Base-by-base conservation (phyloP, 2,329 filamentous ascomycete species). In the Trichoderma polysporum region DNA sequence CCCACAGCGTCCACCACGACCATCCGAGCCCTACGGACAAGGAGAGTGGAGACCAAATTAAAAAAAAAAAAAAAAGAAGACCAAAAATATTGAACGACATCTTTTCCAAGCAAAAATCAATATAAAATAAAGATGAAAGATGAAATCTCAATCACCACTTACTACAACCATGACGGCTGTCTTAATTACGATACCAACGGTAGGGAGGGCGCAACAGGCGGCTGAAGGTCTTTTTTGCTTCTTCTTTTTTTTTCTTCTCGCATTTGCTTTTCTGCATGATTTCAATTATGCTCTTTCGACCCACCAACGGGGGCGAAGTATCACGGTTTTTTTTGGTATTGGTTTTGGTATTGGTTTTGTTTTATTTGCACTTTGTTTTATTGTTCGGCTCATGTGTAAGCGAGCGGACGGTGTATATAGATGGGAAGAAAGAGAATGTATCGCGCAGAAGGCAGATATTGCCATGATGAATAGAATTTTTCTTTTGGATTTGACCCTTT, bases 161-260 rank as follows among this genome's bases (percentile, higher is more conserved):
- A 66, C 33, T 37, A 41, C 47, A 53, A 65, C 54, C 52, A 65
- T 58, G 53, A 65, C 53, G 62, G 53, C 50, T 58, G 63, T 66
- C 53, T 66, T 66, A 59, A 25, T 66, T 29, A 66, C 63, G 63
- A 66, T 66, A 66, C 63, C 54, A 66, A 66, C 56, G 63, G 63
- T 66, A 66, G 63, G 56, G 45, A 45, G 45, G 63, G 60, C 60
- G 60, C 35, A 61, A 45, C 29, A 45, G 60, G 60, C 52, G 60
- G 60, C 25, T 64, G 60, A 64, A 33, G 29, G 60, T 45, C 53
- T 33, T 53, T 62, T 53, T 35, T 25, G 47, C 37, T 49, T 29
- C 27, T 49, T 35, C 15, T 53, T 62, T 53, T 45, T 27, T 47
- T 35, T 19, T 29, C 22, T 31, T 50, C 37, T 39, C 25, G 9